phyloP scores from a whole-genome alignment of 371 early-diverging fungal species.

The Umbelopsis sp. region DNA sequence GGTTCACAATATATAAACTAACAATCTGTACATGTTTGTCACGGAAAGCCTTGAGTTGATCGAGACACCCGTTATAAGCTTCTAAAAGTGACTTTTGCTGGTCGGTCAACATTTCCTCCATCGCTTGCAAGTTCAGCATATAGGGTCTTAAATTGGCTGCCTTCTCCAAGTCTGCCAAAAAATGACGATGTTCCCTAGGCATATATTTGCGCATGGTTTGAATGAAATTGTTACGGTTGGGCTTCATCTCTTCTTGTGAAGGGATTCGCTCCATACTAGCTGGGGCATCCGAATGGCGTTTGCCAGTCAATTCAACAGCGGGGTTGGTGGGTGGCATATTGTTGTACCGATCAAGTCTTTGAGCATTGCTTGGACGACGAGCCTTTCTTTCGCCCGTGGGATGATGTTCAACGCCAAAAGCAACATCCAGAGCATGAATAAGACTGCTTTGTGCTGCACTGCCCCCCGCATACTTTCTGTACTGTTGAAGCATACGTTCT shows the following conservation, averaged over 20 bases:
- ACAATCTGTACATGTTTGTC: conserved; percentile 94
- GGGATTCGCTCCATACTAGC: not conserved
- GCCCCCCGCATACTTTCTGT: conserved; percentile 88
- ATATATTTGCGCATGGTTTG: conserved; percentile 94
- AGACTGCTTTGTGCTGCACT: conserved; percentile 95
- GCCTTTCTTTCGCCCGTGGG: conserved; percentile 65
- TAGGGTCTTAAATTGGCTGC: conserved; percentile 62
- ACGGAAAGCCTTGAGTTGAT: conserved; percentile 83
- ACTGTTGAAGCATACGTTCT: conserved; percentile 57
- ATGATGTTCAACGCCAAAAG: conserved; percentile 89
- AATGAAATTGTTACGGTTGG: conserved; percentile 64
- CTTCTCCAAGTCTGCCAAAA: conserved; percentile 79
- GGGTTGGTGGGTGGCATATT: conserved; percentile 42
- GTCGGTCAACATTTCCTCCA: conserved; percentile 21
- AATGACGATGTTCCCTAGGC: conserved; percentile 86
- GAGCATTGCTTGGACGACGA: conserved; percentile 18
- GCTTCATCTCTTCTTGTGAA: conserved; percentile 23
- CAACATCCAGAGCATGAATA: conserved; percentile 91
- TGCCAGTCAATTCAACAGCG: conserved; percentile 33
- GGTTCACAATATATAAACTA: conserved; percentile 87
- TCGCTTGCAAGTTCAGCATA: conserved; percentile 45
- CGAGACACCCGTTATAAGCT: conserved; percentile 81
- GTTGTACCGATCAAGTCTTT: conserved; percentile 38
- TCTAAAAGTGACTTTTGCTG: conserved; percentile 40
- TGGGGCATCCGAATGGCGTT: conserved; percentile 10